Evolutionary conservation across 2,329 filamentous ascomycete genomes (phyloP), one percentile per base, ranked within the genome.

Genomic region (Colletotrichum acutatum): DNA sequence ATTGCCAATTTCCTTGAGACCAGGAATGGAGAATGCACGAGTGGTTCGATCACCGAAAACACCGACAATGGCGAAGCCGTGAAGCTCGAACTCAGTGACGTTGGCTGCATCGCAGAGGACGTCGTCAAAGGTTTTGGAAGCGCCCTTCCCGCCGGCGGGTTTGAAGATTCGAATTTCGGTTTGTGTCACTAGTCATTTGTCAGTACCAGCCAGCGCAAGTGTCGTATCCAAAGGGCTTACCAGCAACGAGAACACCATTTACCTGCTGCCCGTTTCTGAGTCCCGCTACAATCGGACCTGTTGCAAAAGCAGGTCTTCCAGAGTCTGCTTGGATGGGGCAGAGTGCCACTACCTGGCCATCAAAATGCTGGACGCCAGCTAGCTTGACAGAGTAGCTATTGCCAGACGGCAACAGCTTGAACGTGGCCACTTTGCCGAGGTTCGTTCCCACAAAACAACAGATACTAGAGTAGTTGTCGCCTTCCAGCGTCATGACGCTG

Each of bases 401-500:
- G 66, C 89, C 90, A 16, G 92, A 88, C 0, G 97, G 97, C 2
- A 98, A 84, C 26, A 99, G 87, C 84, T 98, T 98, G 84, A 98
- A 96, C 0, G 96, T 98, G 7, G 92, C 91, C 22, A 98, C 85
- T 77, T 94, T 94, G 53, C 97, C 97, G 34, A 91, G 82, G 76
- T 92, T 95, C 0, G 97, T 98, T 24, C 97, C 97, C 2, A 97
- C 94, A 76, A 98, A 97, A 76, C 97, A 93, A 71, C 93, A 91
- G 69, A 99, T 97, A 78, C 95, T 98, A 1, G 97, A 98, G 80
- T 97, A 99, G 75, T 94, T 91, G 79, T 98, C 96, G n/a, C 93
- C 94, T 56, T 98, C 97, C 4, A 98, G 84, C 3, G 94, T 97
- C 91, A 99, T 92, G 59, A 98, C 94, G 66, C 94, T 95, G 83